These are phyloP conservation scores for Cetradonia linearis DNA, from an alignment of 495 filamentous ascomycete species.

Conservation along the genomic window DNA sequence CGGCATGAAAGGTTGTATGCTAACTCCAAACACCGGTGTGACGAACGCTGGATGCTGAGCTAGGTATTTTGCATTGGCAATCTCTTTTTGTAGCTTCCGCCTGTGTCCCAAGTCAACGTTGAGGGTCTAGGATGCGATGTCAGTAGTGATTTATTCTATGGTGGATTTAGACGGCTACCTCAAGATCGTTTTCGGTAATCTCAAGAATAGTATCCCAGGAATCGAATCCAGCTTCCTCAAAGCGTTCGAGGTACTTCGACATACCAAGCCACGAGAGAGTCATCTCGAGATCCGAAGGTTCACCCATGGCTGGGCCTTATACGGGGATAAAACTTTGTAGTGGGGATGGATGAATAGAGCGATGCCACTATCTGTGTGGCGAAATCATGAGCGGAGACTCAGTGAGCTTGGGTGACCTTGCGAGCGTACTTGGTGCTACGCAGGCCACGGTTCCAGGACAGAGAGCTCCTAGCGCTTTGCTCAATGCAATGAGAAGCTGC, in stretches of 20 bases:
- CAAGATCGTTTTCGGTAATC: constrained; percentile 73
- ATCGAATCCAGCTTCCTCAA: constrained; percentile 68
- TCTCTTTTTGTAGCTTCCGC: constrained; percentile 24
- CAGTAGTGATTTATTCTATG: not conserved
- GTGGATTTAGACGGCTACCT: constrained; percentile 26
- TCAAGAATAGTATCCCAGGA: constrained; percentile 71
- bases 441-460: not conserved
- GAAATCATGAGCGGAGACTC: not conserved
- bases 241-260: constrained; percentile 56
- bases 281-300: constrained; percentile 37
- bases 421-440: not conserved
- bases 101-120: constrained; percentile 24
- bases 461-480: not conserved
- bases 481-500: not conserved
- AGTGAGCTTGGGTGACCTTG: not conserved
- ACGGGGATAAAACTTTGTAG: not conserved
- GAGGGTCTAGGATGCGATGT: constrained; percentile 9
- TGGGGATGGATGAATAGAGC: not conserved
- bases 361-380: not conserved
- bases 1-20: not conserved
- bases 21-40: constrained; percentile 7
- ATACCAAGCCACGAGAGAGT: constrained; percentile 63
- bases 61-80: constrained; percentile 17
- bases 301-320: constrained; percentile 33
- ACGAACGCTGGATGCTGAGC: constrained; percentile 4